Evolutionary conservation across 306 rosid species (phyloP).

Genomic region (Prunus persica): Prunus_persica_NCBIv2 NC_034016.1:14121501-14122000

Average conservation of each 20-base stretch:
- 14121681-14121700: neutral
- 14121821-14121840: too few species aligned
- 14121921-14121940: too few species aligned
- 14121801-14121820: too few species aligned
- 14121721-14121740: neutral
- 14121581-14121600: neutral
- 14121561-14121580: neutral
- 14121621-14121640: neutral
- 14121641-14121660: neutral
- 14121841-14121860: too few species aligned
- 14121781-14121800: neutral
- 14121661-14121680: neutral
- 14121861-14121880: too few species aligned
- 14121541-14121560: neutral
- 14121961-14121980: too few species aligned
- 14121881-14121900: too few species aligned
- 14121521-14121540: neutral
- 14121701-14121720: neutral
- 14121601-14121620: neutral
- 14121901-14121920: too few species aligned
- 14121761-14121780: neutral
- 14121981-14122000: too few species aligned
- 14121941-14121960: too few species aligned
- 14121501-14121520: neutral
- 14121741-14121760: neutral